Evolutionary conservation across 1,284 basidiomycete species (phyloP).

Genomic region (Ustilago bromivora): DNA sequence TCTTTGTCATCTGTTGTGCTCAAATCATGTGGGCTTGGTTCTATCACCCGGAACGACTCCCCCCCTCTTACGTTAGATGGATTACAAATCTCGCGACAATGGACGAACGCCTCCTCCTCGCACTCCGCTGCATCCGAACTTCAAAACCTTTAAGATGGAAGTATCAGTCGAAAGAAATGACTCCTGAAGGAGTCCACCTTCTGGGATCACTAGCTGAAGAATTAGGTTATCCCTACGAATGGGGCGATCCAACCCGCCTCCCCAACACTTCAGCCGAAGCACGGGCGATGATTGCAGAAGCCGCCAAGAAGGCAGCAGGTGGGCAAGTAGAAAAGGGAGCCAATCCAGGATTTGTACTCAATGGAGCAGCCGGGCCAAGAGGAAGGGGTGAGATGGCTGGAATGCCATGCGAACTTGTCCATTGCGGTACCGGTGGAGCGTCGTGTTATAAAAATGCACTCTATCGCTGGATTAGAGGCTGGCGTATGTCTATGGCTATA

Average conservation of each 20-base stretch:
- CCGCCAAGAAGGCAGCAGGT: slow-evolving; percentile 9
- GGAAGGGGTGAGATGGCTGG: slow-evolving; percentile 62
- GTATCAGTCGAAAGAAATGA: slow-evolving; percentile 59
- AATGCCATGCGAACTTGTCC: slow-evolving; percentile 70
- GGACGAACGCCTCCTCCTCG: slow-evolving; percentile 67
- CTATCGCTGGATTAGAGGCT: slow-evolving; percentile 67
- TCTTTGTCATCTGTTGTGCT: slow-evolving; percentile 63
- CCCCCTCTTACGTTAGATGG: slow-evolving; percentile 68
- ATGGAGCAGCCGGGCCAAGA: slow-evolving; percentile 53
- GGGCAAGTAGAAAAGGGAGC: slow-evolving; percentile 1
- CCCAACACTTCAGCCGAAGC: slow-evolving; percentile 48
- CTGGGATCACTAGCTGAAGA: slow-evolving; percentile 54
- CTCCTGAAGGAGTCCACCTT: slow-evolving; percentile 43
- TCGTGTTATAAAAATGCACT: slow-evolving; percentile 68
- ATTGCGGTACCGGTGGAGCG: slow-evolving; percentile 66
- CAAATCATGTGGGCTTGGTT: slow-evolving; percentile 69
- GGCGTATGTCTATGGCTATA: slow-evolving; percentile 68
- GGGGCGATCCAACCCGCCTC: slow-evolving; percentile 57
- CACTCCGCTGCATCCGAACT: slow-evolving; percentile 60
- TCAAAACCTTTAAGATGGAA: slow-evolving; percentile 60
- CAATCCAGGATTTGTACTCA: slow-evolving; percentile 45
- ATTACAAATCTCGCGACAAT: slow-evolving; percentile 67
- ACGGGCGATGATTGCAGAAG: slow-evolving; percentile 16
- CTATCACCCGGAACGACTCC: slow-evolving; percentile 66
- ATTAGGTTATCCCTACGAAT: slow-evolving; percentile 58